Percentiles rank a stretch among this genome's conserved stretches.
Evolutionary conservation across 129 eudicot genomes (phyloP).

Genomic region (Artemisia argyi): DNA sequence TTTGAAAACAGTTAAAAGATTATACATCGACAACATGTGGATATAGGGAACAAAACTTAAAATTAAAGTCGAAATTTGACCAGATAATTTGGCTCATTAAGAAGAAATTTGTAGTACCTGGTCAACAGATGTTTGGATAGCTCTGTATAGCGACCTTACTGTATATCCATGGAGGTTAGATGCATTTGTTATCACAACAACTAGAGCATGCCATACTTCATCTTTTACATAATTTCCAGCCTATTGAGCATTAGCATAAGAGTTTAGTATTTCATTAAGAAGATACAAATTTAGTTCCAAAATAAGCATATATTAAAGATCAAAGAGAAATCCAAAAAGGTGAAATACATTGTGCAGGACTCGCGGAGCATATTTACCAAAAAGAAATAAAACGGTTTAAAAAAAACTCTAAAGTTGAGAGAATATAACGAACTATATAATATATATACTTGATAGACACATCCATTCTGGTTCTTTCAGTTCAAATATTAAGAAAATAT

Average conservation of each 20-base stretch:
- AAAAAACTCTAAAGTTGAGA: constrained; percentile 4
- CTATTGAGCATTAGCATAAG: constrained; percentile 50
- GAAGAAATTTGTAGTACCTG: too few relatives aligned
- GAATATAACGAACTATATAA: constrained; percentile 1
- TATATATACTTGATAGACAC: constrained; percentile 4
- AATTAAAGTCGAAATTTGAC: too few relatives aligned
- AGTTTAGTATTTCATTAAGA: constrained; percentile 36
- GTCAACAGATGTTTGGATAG: too few relatives aligned
- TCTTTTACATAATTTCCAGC: constrained; percentile 97
- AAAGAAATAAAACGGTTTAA: neutral
- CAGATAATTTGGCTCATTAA: too few relatives aligned
- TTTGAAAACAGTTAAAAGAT: too few relatives aligned
- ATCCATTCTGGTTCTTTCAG: neutral
- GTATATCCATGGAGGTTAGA: too few relatives aligned
- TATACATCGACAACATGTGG: too few relatives aligned
- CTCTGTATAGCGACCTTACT: too few relatives aligned
- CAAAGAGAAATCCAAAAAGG: neutral
- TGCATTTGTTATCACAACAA: too few relatives aligned
- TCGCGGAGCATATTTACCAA: constrained; percentile 2
- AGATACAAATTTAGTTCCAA: constrained; percentile 11
- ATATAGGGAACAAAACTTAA: too few relatives aligned
- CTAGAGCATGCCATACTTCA: constrained; percentile 97
- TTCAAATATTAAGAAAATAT: neutral
- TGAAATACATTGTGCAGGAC: constrained; percentile 9
- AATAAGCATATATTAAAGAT: neutral